Evolutionary conservation across 2,329 filamentous ascomycete genomes (phyloP).

Genomic region (Aureobasidium sp.): DNA sequence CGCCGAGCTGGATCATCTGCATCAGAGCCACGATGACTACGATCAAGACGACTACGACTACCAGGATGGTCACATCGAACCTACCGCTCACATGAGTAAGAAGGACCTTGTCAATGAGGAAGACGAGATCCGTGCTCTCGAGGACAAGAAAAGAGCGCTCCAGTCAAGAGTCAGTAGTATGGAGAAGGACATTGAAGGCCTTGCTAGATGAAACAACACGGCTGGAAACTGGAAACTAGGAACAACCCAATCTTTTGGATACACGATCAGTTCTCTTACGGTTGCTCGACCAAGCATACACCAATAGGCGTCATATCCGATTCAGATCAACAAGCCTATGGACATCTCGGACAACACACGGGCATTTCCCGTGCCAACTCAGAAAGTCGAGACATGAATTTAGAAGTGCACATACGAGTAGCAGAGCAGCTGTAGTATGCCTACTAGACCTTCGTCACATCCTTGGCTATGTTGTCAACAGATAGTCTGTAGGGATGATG

Average conservation of each 20-base stretch:
- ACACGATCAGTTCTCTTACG: not conserved
- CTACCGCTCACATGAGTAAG: conserved; percentile 49
- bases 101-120: conserved; percentile 63
- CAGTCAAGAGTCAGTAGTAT: conserved; percentile 60
- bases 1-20: conserved; percentile 64
- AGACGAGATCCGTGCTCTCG: conserved; percentile 57
- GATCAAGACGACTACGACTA: conserved; percentile 47
- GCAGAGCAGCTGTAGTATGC: not conserved
- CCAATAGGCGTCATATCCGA: no score
- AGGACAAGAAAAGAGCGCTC: conserved; percentile 53
- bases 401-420: not conserved
- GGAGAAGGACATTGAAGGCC: conserved; percentile 58
- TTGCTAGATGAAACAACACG: conserved; percentile 43
- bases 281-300: not conserved
- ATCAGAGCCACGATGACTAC: conserved; percentile 31
- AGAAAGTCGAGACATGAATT: not conserved
- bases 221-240: not conserved
- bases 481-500: not conserved
- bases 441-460: not conserved
- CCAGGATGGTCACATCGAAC: conserved; percentile 46
- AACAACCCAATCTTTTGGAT: not conserved
- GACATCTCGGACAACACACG: not conserved
- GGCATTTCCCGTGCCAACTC: not conserved
- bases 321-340: no score
- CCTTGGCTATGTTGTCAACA: not conserved